Evolutionary conservation across 2,329 filamentous ascomycete species (phyloP).

Genomic region (Phymatotrichopsis omnivora): DNA sequence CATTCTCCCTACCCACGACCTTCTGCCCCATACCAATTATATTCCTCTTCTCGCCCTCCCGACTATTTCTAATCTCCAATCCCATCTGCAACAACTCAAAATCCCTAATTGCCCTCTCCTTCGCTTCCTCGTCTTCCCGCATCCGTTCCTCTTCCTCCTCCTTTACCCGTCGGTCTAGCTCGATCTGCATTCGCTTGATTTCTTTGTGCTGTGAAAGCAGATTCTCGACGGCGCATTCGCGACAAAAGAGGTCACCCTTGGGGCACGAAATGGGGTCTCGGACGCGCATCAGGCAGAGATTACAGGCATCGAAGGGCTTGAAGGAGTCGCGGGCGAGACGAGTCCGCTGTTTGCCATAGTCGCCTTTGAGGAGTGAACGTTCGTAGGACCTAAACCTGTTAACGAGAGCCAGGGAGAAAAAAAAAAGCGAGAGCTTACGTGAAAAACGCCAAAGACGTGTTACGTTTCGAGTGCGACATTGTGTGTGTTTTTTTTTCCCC

Average conservation of each 20-base stretch:
- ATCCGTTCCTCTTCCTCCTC: constrained; percentile 52
- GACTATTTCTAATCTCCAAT: constrained; percentile 37
- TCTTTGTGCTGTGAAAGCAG: constrained; percentile 87
- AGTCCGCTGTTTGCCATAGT: constrained; percentile 74
- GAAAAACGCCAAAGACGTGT: constrained; percentile 87
- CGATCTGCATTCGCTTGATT: constrained; percentile 67
- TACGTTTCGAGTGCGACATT: constrained; percentile 52
- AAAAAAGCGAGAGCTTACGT: constrained; percentile 41
- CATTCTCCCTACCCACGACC: constrained; percentile 37
- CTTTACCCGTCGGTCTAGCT: constrained; percentile 49
- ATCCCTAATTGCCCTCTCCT: constrained; percentile 59
- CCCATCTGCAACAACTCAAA: constrained; percentile 82
- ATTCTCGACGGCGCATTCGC: constrained; percentile 84
- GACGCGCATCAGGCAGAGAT: constrained; percentile 72
- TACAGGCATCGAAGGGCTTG: constrained; percentile 79
- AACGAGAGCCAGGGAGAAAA: constrained; percentile 3
- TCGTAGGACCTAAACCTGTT: constrained; percentile 55
- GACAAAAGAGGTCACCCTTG: constrained; percentile 84
- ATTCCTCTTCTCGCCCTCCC: constrained; percentile 31
- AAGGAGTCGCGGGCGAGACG: constrained; percentile 84
- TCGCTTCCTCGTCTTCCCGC: constrained; percentile 57
- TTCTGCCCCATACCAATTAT: constrained; percentile 30
- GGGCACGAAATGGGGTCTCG: constrained; percentile 74
- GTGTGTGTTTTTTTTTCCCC: neutral
- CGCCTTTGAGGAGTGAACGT: constrained; percentile 66